Evolutionary conservation across 306 rosid species (phyloP).

Genomic region (Nissolia schottii): DNA sequence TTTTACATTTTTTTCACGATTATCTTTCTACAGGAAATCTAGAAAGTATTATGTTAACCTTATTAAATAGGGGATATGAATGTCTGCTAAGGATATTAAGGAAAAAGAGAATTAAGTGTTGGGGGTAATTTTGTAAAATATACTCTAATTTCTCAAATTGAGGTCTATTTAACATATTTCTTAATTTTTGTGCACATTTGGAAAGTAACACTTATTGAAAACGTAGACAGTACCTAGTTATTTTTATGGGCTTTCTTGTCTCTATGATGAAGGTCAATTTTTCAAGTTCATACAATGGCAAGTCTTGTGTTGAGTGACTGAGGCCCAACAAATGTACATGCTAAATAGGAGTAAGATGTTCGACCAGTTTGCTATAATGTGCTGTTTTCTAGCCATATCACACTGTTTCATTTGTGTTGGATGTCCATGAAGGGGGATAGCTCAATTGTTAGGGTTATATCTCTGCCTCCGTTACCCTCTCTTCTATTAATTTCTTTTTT

Average conservation of each 20-base stretch:
- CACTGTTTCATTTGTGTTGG: background rate
- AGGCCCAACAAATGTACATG: background rate
- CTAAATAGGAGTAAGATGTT: background rate
- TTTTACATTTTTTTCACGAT: too few relatives aligned
- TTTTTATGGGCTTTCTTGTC: background rate
- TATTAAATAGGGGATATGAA: too few relatives aligned
- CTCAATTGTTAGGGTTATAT: background rate
- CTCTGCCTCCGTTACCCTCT: background rate
- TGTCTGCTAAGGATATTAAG: too few relatives aligned
- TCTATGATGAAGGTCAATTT: slow-evolving; percentile 3
- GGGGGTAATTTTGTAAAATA: too few relatives aligned
- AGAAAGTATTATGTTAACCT: too few relatives aligned
- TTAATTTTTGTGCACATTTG: too few relatives aligned
- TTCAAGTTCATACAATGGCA: slow-evolving; percentile 3
- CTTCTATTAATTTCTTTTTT: background rate
- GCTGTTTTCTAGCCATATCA: background rate
- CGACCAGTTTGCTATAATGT: background rate
- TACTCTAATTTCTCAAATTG: too few relatives aligned
- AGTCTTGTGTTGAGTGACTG: background rate
- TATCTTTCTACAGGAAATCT: too few relatives aligned
- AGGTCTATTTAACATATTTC: too few relatives aligned
- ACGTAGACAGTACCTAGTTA: too few relatives aligned
- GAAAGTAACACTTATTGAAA: too few relatives aligned
- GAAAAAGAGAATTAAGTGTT: too few relatives aligned
- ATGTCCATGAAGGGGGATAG: background rate